Base-by-base conservation (phyloP, 2,329 filamentous ascomycete species). In the Camillea tinctor region DNA sequence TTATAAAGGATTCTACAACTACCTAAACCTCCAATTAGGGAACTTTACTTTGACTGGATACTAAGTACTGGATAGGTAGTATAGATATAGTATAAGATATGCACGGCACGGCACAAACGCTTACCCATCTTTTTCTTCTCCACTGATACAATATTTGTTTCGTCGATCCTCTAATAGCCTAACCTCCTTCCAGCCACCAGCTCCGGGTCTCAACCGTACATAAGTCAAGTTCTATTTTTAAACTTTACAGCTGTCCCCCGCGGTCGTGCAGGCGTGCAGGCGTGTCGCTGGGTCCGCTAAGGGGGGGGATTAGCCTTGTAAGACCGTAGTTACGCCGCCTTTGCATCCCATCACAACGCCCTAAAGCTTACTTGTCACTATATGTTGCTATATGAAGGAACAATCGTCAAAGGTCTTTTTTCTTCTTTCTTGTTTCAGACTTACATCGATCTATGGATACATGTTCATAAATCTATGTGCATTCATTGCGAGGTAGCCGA, bases 231-330 rank as follows among this genome's bases (percentile, higher is more conserved):
- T 44, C 36, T 44, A 44, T 44, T 44, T 44, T 9, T 44, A 44
- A 44, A 44, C 17, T 15, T 44, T 15, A n/a, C 26, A 30, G 26
- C 26, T 3, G 2, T 44, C n/a, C 36, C 36, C 36, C 36, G 6
- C 36, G 36, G n/a, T n/a, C n/a, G n/a, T n/a, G n/a, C n/a, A n/a
- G n/a, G 24, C 24, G 24, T 26, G 24, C 24, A 11, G 36, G 36
- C 36, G 36, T 44, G 36, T 44, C 36, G 36, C 36, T 7, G 36
- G 36, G 36, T 3, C 55, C 69, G 69, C 49, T 65, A 17, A 60
- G 54, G 44, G 49, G 9, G 13, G 40, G 21, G 19, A 8, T 50
- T 21, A 13, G 49, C 49, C 49, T 23, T 23, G 19, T 50, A 50
- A 13, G 19, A 50, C 49, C 49, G 49, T 8, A 50, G 49, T 50